Evolutionary conservation across 306 rosid genomes (phyloP).

Genomic region (Prunus kanzakura): DNA sequence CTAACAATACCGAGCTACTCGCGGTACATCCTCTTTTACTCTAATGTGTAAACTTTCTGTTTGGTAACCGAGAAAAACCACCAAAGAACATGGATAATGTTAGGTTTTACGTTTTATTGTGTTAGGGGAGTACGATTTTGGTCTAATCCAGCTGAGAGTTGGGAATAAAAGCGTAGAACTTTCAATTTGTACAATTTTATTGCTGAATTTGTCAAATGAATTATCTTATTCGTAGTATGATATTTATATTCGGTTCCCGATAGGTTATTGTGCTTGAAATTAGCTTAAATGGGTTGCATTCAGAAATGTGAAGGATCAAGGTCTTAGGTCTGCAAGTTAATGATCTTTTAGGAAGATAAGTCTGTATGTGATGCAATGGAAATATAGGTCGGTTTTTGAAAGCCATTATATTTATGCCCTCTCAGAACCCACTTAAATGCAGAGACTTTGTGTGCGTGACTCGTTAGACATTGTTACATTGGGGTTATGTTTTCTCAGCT

Average conservation of each 20-base stretch:
- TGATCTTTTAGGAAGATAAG: not conserved
- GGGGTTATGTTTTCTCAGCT: slow-evolving; percentile 44
- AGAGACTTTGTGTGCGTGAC: not conserved
- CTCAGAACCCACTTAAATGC: not conserved
- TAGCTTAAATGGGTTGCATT: not conserved
- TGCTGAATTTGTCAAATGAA: not conserved
- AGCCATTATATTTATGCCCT: not conserved
- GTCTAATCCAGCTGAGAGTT: not conserved
- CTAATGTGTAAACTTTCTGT: not conserved
- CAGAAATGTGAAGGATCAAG: not conserved
- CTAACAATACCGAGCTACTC: slow-evolving; percentile 68
- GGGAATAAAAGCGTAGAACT: not conserved
- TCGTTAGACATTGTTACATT: not conserved
- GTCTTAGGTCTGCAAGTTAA: not conserved
- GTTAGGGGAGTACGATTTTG: not conserved
- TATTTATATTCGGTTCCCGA: not conserved
- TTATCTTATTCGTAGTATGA: not conserved
- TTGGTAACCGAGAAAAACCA: not conserved
- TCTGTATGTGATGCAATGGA: not conserved
- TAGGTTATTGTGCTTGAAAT: not conserved
- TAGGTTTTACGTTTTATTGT: not conserved
- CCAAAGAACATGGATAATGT: not conserved
- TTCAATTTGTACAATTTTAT: not conserved
- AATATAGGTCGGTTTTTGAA: not conserved
- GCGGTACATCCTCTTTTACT: slow-evolving; percentile 30